Percentiles rank a stretch among this genome's conserved stretches.
phyloP scores from a whole-genome alignment of 1,139 yeast genomes.

The Taiozyma onychis region DNA sequence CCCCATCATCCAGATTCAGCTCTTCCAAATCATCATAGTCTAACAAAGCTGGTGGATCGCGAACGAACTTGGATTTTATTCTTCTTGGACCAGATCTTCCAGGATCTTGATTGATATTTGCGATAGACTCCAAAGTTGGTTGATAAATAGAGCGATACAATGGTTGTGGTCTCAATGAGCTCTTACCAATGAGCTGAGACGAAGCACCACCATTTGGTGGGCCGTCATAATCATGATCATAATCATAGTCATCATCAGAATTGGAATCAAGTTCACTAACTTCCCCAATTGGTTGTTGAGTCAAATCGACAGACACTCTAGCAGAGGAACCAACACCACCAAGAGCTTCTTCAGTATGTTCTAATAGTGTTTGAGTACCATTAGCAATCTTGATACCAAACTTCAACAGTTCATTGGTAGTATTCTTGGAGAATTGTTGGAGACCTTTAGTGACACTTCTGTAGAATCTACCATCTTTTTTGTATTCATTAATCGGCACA shows the following conservation, averaged over 20 bases:
- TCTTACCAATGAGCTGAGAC: constrained; percentile 23
- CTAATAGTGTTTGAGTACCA: constrained; percentile 81
- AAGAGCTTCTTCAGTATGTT: constrained; percentile 69
- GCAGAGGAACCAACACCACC: constrained; percentile 54
- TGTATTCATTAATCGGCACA: constrained; percentile 70
- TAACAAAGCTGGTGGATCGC: constrained; percentile 5
- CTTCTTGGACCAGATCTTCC: background rate
- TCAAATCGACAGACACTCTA: constrained; percentile 9
- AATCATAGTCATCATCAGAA: constrained; percentile 29
- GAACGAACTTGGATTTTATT: constrained; percentile 1
- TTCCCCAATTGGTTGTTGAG: constrained; percentile 19
- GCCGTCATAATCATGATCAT: constrained; percentile 19
- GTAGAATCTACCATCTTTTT: constrained; percentile 63
- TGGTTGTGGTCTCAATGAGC: constrained; percentile 15
- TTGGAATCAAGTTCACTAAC: constrained; percentile 26
- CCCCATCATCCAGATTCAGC: constrained; percentile 23
- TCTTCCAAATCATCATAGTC: constrained; percentile 18
- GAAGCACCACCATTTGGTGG: constrained; percentile 27
- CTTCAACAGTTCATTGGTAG: constrained; percentile 75
- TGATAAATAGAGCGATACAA: constrained; percentile 21
- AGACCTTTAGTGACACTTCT: constrained; percentile 78
- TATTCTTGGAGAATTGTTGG: constrained; percentile 65
- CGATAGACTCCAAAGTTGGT: constrained; percentile 21
- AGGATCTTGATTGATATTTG: constrained; percentile 12
- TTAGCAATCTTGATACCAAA: constrained; percentile 84